Conservation (phyloP, 176 grass and related monocot species). For the Pontederia paniculata region DNA sequence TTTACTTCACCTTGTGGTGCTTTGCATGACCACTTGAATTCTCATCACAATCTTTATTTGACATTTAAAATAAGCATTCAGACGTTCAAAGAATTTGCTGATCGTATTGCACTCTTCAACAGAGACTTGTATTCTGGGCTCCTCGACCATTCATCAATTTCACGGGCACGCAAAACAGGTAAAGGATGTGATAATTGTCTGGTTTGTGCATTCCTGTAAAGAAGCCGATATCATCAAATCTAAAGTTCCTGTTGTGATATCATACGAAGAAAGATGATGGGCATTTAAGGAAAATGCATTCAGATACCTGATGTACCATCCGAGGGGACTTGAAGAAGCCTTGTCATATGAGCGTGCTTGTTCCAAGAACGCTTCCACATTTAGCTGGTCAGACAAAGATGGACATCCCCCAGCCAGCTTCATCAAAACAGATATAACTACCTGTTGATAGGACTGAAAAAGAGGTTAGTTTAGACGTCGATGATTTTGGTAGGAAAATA, state of each 20-base stretch:
- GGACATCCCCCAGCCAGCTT: conserved; percentile 87
- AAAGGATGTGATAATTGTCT: conserved; percentile 80
- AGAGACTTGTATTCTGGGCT: conserved; percentile 48
- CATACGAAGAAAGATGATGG: too few relatives aligned
- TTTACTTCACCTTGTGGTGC: too few relatives aligned
- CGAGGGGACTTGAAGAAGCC: conserved; percentile 59
- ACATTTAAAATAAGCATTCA: background rate
- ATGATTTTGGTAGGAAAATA: background rate
- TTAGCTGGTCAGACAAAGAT: conserved; percentile 73
- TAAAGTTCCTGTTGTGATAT: background rate
- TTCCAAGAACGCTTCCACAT: conserved; percentile 93
- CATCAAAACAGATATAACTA: conserved; percentile 96
- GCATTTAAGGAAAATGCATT: background rate
- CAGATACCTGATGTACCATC: conserved; percentile 83
- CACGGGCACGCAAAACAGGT: conserved; percentile 68
- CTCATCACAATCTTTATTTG: background rate
- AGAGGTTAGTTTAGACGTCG: conserved; percentile 8
- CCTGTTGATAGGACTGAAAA: conserved; percentile 63
- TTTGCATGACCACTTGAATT: background rate
- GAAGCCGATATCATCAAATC: background rate
- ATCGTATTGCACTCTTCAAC: conserved; percentile 16
- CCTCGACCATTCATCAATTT: conserved; percentile 88
- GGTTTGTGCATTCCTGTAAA: conserved; percentile 63
- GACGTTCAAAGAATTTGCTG: background rate
- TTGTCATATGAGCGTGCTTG: conserved; percentile 95